phyloP scores from a whole-genome alignment of 1,284 basidiomycete species.

The Athelia sp. region DNA sequence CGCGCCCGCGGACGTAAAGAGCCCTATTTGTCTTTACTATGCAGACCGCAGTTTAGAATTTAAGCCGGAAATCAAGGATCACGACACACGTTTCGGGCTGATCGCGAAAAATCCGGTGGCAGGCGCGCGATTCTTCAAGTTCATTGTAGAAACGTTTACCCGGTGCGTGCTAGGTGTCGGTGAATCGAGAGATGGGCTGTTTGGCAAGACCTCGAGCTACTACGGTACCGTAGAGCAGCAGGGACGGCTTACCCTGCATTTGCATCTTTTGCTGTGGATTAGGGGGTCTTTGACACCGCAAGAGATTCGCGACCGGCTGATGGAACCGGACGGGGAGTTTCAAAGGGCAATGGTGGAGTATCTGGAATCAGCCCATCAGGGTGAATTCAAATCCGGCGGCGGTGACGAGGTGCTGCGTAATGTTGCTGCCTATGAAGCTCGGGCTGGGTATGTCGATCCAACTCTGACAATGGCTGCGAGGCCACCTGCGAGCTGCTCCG shows the following conservation, averaged over 20 bases:
- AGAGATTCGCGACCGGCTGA: conserved; percentile 21
- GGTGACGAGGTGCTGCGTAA: no score
- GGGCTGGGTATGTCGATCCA: not conserved
- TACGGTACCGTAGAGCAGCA: conserved; percentile 35
- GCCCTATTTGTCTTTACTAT: conserved; percentile 26
- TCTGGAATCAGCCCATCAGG: conserved; percentile 17
- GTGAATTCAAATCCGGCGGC: no score
- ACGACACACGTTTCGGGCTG: conserved; percentile 8
- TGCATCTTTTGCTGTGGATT: conserved; percentile 29
- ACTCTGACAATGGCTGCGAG: not conserved
- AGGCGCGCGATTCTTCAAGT: conserved; percentile 25
- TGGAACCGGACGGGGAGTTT: conserved; percentile 19
- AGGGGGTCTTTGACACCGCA: conserved; percentile 18
- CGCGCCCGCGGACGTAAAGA: conserved; percentile 23
- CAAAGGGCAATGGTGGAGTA: conserved; percentile 18
- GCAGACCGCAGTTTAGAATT: conserved; percentile 17
- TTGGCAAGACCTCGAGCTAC: conserved; percentile 24
- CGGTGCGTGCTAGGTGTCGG: conserved; percentile 24
- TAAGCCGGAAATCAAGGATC: conserved; percentile 1
- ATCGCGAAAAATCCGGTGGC: conserved; percentile 28
- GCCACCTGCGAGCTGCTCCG: not conserved
- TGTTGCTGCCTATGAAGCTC: no score
- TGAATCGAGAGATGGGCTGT: conserved; percentile 19
- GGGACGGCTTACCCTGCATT: conserved; percentile 27
- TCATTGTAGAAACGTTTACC: conserved; percentile 23